phyloP scores from a whole-genome alignment of 1,139 yeast species.

The Suhomyces choctaworum region DNA sequence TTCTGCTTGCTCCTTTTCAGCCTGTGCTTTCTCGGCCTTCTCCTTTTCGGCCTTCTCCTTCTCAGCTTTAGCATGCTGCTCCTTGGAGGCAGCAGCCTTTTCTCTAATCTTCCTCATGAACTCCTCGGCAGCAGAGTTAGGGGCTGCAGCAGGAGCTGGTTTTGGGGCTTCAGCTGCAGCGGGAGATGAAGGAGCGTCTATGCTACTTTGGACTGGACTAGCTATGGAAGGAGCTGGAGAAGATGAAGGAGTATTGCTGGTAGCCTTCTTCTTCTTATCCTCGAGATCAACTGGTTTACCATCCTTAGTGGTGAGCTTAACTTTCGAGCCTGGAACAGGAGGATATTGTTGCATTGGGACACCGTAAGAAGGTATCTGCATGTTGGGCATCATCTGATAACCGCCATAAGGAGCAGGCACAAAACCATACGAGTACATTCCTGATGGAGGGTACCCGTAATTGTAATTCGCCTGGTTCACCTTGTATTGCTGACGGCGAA shows the following conservation, averaged over 20 bases:
- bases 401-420: slow-evolving; percentile 18
- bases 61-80: slow-evolving; percentile 10
- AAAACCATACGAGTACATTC: slow-evolving; percentile 17
- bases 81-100: slow-evolving; percentile 23
- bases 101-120: slow-evolving; percentile 27
- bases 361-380: slow-evolving; percentile 20
- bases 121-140: slow-evolving; percentile 24
- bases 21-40: slow-evolving; percentile 22
- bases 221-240: slow-evolving; percentile 15
- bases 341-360: slow-evolving; percentile 18
- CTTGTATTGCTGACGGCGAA: slow-evolving; percentile 14
- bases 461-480: slow-evolving; percentile 17
- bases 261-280: slow-evolving; percentile 34
- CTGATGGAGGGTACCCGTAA: slow-evolving; percentile 18
- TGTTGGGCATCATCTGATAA: slow-evolving; percentile 19
- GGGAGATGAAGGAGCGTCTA: slow-evolving; percentile 15
- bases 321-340: slow-evolving; percentile 20
- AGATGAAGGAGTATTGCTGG: slow-evolving; percentile 20
- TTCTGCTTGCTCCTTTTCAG: slow-evolving; percentile 15
- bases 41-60: slow-evolving; percentile 13
- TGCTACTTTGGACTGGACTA: slow-evolving; percentile 16
- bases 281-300: slow-evolving; percentile 51
- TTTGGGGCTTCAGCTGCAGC: slow-evolving; percentile 19
- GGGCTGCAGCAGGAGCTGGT: slow-evolving; percentile 13
- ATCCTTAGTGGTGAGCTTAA: slow-evolving; percentile 47